These are phyloP conservation scores for Leucaena leucocephala DNA, from an alignment of 306 rosid genomes.

Conservation along the genomic window DNA sequence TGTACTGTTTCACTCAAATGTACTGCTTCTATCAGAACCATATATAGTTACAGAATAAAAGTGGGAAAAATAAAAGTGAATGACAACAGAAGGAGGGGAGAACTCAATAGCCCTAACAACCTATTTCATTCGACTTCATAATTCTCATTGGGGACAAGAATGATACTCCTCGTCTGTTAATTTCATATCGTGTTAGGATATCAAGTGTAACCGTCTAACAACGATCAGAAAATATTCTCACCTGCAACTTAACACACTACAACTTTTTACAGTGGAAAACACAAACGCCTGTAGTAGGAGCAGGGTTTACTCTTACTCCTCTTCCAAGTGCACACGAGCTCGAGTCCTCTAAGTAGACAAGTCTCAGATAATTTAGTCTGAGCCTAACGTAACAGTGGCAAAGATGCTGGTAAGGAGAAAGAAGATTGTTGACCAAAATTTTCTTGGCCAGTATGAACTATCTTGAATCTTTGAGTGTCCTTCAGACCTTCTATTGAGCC, in stretches of 20 bases:
- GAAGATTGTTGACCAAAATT: conserved; percentile 35
- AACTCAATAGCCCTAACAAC: conserved; percentile 25
- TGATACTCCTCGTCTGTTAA: conserved; percentile 38
- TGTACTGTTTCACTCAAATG: not conserved
- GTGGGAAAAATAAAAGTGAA: conserved; percentile 6
- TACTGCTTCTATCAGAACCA: not conserved
- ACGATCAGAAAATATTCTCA: conserved; percentile 44
- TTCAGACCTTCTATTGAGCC: conserved; percentile 51
- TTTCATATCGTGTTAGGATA: conserved; percentile 49
- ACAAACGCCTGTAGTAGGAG: conserved; percentile 36
- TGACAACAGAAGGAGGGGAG: not conserved
- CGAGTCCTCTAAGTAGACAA: conserved; percentile 1
- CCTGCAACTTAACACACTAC: conserved; percentile 55
- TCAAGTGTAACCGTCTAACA: conserved; percentile 38
- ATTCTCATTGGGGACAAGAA: conserved; percentile 29
- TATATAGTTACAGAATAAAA: not conserved
- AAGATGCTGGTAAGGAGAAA: conserved; percentile 23
- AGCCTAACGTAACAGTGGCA: conserved; percentile 30
- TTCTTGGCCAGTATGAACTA: conserved; percentile 40
- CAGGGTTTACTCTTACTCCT: conserved; percentile 34
- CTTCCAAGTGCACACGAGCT: conserved; percentile 32
- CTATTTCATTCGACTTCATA: conserved; percentile 27
- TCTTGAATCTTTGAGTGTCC: conserved; percentile 33
- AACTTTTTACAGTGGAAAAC: conserved; percentile 65
- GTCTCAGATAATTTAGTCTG: conserved; percentile 22